A percentile compares a stretch with the other conserved stretches of the same genome.
Conservation (phyloP, 2,329 filamentous ascomycete species). For the Nemania sp. region DNA sequence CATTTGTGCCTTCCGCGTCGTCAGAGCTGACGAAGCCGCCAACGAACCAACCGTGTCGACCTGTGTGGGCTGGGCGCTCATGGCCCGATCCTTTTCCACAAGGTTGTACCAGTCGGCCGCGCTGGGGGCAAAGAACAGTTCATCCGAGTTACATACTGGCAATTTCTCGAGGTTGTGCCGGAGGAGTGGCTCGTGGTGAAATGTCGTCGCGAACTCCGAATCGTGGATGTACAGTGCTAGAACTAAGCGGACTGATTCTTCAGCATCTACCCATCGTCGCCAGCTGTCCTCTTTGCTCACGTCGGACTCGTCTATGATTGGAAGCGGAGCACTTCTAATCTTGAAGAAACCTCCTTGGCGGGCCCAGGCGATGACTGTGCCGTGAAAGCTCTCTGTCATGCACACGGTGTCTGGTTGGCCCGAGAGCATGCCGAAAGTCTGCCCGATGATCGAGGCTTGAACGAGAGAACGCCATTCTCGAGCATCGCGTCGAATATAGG, state of each 20-base stretch:
- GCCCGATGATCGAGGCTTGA: conserved; percentile 24
- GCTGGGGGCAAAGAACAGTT: conserved; percentile 22
- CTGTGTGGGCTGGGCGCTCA: neutral
- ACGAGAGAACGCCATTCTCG: conserved; percentile 26
- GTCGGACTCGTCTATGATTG: conserved; percentile 9
- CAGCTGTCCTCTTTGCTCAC: conserved; percentile 19
- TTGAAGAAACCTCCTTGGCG: conserved; percentile 26
- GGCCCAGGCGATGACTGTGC: conserved; percentile 25
- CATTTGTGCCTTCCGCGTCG: conserved; percentile 21
- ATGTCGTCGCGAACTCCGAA: conserved; percentile 25
- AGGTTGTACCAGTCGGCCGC: conserved; percentile 21
- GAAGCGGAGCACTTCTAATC: conserved; percentile 22
- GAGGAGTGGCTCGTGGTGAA: conserved; percentile 25
- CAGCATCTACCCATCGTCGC: conserved; percentile 24
- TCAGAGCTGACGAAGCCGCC: neutral
- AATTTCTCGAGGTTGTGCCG: conserved; percentile 15
- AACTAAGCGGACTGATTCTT: conserved; percentile 25
- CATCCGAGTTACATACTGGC: conserved; percentile 21
- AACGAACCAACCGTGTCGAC: neutral
- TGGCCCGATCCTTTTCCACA: conserved; percentile 8
- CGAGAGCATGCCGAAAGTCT: conserved; percentile 26
- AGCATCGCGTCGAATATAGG: conserved; percentile 24
- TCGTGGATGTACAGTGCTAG: conserved; percentile 25
- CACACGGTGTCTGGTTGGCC: conserved; percentile 26
- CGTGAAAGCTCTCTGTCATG: conserved; percentile 27